phyloP scores from a whole-genome alignment of 495 filamentous ascomycete genomes.

The Aspergillus kassunensis region DNA sequence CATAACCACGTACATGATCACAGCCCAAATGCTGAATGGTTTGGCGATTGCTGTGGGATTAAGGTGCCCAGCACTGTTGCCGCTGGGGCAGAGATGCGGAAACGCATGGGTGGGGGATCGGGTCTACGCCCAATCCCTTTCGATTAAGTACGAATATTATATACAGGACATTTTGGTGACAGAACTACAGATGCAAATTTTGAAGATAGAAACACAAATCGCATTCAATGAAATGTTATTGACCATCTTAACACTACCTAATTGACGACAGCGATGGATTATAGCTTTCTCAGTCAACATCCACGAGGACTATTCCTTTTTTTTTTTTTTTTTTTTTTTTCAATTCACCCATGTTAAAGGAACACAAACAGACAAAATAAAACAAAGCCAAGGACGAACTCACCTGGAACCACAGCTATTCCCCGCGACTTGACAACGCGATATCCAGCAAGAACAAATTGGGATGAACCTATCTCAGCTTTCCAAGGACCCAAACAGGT shows the following conservation, averaged over 20 bases:
- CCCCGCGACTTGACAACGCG: too few relatives aligned
- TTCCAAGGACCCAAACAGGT: too few relatives aligned
- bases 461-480: too few relatives aligned
- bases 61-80: slow-evolving; percentile 93
- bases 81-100: slow-evolving; percentile 80
- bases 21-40: slow-evolving; percentile 49
- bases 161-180: background rate
- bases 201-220: background rate
- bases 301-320: too few relatives aligned
- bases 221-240: too few relatives aligned
- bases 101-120: slow-evolving; percentile 55
- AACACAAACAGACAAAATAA: background rate
- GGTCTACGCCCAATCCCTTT: slow-evolving; percentile 84
- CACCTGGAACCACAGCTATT: background rate
- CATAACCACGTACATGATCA: slow-evolving; percentile 57
- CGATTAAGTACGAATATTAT: slow-evolving; percentile 51
- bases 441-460: too few relatives aligned
- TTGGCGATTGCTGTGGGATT: slow-evolving; percentile 98
- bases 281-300: too few relatives aligned
- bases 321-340: too few relatives aligned
- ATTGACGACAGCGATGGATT: too few relatives aligned
- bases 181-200: background rate
- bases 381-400: background rate
- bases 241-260: too few relatives aligned
- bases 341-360: background rate